A percentile compares a stretch with the other conserved stretches of the same genome.
These are phyloP conservation scores for Mycena pura DNA, from an alignment of 768 basidiomycete species.

Conservation along the genomic window DNA sequence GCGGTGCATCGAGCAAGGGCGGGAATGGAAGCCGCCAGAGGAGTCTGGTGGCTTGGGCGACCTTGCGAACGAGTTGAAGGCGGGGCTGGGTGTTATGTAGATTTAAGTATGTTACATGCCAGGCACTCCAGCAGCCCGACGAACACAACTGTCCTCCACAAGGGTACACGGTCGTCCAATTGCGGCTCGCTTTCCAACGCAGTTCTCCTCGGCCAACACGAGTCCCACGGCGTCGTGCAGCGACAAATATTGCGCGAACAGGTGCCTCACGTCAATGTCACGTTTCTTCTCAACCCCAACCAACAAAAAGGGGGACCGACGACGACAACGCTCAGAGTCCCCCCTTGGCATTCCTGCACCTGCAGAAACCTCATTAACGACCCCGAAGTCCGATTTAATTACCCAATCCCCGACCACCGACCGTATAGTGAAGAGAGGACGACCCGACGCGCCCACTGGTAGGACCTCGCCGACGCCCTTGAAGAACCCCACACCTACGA, in stretches of 20 bases:
- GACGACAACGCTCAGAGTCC: constrained; percentile 2
- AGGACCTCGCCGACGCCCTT: no score
- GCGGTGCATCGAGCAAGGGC: constrained; percentile 69
- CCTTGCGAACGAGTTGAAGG: constrained; percentile 30
- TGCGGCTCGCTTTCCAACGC: neutral
- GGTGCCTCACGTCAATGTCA: constrained; percentile 25
- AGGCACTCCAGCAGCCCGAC: no score
- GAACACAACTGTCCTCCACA: constrained; percentile 45
- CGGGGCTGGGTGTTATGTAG: constrained; percentile 28
- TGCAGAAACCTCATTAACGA: neutral
- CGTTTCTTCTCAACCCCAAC: constrained; percentile 4
- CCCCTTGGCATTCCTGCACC: neutral
- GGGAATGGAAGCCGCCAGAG: constrained; percentile 41
- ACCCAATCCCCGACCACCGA: constrained; percentile 8
- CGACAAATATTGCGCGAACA: constrained; percentile 53
- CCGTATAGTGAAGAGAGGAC: constrained; percentile 4
- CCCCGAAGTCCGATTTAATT: neutral
- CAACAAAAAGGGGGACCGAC: neutral
- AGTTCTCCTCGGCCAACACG: constrained; percentile 29
- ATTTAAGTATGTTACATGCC: no score
- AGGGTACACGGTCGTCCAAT: neutral
- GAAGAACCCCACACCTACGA: neutral
- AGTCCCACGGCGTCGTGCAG: constrained; percentile 64
- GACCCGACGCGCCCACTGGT: neutral
- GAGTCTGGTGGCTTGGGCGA: constrained; percentile 23